Conservation (phyloP, 768 basidiomycete species). For the Agaricus bisporus region DNA sequence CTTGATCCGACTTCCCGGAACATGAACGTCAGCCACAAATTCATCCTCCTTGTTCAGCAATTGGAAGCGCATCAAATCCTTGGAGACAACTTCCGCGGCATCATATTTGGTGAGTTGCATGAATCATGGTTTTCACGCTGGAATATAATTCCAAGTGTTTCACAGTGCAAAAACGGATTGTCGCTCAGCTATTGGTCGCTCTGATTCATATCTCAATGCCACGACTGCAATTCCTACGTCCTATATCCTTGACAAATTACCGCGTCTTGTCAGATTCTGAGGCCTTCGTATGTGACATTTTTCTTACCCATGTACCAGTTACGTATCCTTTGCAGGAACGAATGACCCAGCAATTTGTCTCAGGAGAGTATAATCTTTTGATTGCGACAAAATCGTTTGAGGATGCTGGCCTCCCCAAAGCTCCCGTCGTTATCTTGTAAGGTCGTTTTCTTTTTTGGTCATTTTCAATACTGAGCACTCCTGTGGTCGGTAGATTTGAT, state of each 20-base stretch:
- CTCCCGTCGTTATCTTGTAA: slow-evolving; percentile 58
- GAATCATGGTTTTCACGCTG: neutral
- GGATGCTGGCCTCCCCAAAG: slow-evolving; percentile 54
- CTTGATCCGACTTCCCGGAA: slow-evolving; percentile 46
- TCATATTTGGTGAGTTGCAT: slow-evolving; percentile 50
- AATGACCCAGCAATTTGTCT: slow-evolving; percentile 43
- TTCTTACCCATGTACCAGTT: neutral
- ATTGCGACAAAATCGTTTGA: slow-evolving; percentile 53
- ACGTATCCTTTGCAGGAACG: slow-evolving; percentile 27
- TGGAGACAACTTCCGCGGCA: slow-evolving; percentile 56
- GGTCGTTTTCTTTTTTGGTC: slow-evolving; percentile 11
- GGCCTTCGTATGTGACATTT: slow-evolving; percentile 21
- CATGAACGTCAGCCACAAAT: slow-evolving; percentile 68
- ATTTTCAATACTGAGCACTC: neutral
- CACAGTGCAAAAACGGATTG: slow-evolving; percentile 45
- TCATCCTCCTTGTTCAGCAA: slow-evolving; percentile 52
- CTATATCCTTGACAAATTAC: slow-evolving; percentile 37
- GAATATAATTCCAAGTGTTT: slow-evolving; percentile 1
- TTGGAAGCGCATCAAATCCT: slow-evolving; percentile 48
- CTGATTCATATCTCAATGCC: slow-evolving; percentile 50
- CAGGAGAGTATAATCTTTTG: slow-evolving; percentile 58
- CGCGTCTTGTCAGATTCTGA: slow-evolving; percentile 22
- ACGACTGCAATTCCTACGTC: slow-evolving; percentile 47
- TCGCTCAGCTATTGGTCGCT: slow-evolving; percentile 55
- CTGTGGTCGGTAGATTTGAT: slow-evolving; percentile 39